These are phyloP conservation scores for Neurospora sp. DNA, from an alignment of 495 filamentous ascomycete genomes.

Conservation along the genomic window DNA sequence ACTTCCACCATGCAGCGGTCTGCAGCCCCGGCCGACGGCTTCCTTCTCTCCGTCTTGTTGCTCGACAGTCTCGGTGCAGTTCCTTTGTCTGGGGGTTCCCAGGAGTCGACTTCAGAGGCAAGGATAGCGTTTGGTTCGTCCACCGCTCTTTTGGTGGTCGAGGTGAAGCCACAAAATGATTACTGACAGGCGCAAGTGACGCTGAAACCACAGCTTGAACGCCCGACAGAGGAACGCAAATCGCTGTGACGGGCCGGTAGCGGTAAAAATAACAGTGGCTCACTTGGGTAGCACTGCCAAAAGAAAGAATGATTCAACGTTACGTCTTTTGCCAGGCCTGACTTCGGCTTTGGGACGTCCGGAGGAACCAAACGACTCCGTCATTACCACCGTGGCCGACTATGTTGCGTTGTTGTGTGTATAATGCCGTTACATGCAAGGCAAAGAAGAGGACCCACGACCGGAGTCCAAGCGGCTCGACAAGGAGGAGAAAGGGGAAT, in stretches of 20 bases:
- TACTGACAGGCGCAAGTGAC: slow-evolving; percentile 20
- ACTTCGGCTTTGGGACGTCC: slow-evolving; percentile 3
- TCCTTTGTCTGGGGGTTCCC: slow-evolving; percentile 34
- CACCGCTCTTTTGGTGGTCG: slow-evolving; percentile 37
- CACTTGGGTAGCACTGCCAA: not conserved
- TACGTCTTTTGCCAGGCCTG: not conserved
- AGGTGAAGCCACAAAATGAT: slow-evolving; percentile 32
- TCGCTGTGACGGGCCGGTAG: not conserved
- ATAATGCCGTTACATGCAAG: not conserved
- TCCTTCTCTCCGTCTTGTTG: slow-evolving; percentile 23
- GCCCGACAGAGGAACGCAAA: not conserved
- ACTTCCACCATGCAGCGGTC: slow-evolving; percentile 25
- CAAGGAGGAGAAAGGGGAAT: not conserved
- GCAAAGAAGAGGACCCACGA: not conserved
- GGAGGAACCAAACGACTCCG: slow-evolving; percentile 1
- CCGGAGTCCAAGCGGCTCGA: not conserved
- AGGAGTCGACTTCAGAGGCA: slow-evolving; percentile 35
- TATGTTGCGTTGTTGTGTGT: not conserved
- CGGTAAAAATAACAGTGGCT: not conserved
- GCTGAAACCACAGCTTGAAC: slow-evolving; percentile 2
- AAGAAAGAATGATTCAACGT: not conserved
- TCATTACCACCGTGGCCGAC: not conserved
- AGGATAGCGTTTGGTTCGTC: slow-evolving; percentile 29
- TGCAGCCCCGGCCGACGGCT: slow-evolving; percentile 26
- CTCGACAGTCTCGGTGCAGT: slow-evolving; percentile 31